Conservation (phyloP, 495 filamentous ascomycete species). For the Xylaria telfairii region DNA sequence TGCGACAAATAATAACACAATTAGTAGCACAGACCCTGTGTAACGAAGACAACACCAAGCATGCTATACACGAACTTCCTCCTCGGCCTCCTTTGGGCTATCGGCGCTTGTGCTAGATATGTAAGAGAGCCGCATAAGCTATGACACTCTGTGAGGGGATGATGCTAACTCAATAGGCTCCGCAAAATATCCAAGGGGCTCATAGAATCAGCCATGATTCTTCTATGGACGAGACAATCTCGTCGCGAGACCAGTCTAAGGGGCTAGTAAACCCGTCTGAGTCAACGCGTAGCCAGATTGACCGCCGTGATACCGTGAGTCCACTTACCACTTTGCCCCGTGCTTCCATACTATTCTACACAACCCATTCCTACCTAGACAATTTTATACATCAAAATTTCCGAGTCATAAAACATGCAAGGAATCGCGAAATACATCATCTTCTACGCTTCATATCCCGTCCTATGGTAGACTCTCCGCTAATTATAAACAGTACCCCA, state of each 20-base stretch:
- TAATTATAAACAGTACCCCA: constrained; percentile 17
- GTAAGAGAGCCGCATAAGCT: constrained; percentile 10
- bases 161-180: background rate
- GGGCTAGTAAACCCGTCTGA: background rate
- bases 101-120: background rate
- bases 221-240: background rate
- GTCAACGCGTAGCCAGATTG: background rate
- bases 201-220: background rate
- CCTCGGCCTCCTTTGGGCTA: constrained; percentile 4
- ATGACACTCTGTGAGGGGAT: background rate
- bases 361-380: background rate
- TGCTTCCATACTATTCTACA: background rate
- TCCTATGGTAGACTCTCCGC: background rate
- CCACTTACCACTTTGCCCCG: background rate
- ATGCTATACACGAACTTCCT: constrained; percentile 5
- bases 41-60: background rate
- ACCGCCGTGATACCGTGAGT: constrained; percentile 21
- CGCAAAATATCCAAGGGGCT: background rate
- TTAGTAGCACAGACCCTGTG: background rate
- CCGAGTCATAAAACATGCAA: background rate
- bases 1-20: no score
- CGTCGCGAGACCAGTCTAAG: background rate
- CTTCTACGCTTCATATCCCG: background rate
- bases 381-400: background rate
- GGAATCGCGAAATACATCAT: background rate